Percentiles rank a stretch among this genome's conserved stretches.
Conservation (phyloP, 768 basidiomycete species). For the Tricholoma sp. region DNA sequence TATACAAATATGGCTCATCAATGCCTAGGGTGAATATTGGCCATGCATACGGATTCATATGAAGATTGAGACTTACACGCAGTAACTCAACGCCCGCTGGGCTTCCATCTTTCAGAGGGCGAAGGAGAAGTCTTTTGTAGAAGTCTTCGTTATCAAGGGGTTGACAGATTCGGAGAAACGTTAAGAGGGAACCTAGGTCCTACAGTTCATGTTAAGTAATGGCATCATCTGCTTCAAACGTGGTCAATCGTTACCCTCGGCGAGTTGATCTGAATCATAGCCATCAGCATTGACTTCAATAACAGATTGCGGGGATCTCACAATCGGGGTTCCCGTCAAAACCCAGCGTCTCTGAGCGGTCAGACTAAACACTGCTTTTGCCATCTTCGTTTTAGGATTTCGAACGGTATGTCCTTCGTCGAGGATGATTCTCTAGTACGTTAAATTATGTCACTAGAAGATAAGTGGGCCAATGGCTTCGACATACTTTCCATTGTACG, state of each 20-base stretch:
- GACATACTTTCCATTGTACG: constrained; percentile 74
- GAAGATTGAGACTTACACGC: constrained; percentile 38
- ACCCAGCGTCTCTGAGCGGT: constrained; percentile 74
- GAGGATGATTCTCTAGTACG: constrained; percentile 60
- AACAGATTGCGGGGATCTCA: constrained; percentile 33
- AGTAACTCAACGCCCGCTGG: constrained; percentile 66
- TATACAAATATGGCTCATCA: constrained; percentile 76
- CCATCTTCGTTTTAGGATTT: constrained; percentile 84
- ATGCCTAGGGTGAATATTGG: constrained; percentile 37
- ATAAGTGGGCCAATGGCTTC: not conserved
- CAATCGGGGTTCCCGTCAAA: constrained; percentile 84
- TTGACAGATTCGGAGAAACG: constrained; percentile 79
- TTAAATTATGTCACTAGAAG: not conserved
- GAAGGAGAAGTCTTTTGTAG: constrained; percentile 72
- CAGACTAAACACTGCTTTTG: constrained; percentile 58
- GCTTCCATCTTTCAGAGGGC: constrained; percentile 70
- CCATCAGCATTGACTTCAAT: not conserved
- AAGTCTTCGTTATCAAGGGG: constrained; percentile 82
- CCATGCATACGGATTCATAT: constrained; percentile 6
- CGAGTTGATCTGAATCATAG: constrained; percentile 60
- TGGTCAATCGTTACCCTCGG: constrained; percentile 43
- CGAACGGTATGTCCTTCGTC: constrained; percentile 90
- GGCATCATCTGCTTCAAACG: not conserved
- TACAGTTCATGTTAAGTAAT: constrained; percentile 21
- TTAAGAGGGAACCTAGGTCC: constrained; percentile 85